phyloP scores from a whole-genome alignment of 2,329 filamentous ascomycete genomes.

The Pseudopyricularia javanii region DNA sequence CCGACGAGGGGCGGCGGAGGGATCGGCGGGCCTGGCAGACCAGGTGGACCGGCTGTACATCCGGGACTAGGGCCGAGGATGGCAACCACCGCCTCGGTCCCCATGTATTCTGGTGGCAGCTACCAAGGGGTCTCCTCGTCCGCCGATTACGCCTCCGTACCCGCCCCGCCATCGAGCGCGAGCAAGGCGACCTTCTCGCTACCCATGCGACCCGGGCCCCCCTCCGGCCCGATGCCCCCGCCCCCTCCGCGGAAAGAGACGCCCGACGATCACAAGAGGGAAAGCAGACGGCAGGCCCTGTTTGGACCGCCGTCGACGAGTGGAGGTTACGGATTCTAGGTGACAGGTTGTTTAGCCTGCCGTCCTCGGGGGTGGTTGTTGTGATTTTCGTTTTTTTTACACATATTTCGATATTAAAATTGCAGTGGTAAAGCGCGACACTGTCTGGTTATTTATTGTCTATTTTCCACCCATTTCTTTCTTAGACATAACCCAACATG shows the following conservation, averaged over 20 bases:
- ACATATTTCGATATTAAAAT: not conserved
- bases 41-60: constrained; percentile 31
- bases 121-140: not conserved
- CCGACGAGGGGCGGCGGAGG: constrained; percentile 34
- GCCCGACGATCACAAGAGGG: constrained; percentile 37
- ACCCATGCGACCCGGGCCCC: constrained; percentile 51
- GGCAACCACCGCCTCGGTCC: constrained; percentile 38
- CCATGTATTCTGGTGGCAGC: constrained; percentile 20
- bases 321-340: constrained; percentile 15
- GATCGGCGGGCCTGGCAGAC: constrained; percentile 30
- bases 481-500: not conserved
- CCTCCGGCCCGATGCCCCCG: constrained; percentile 46
- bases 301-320: constrained; percentile 33
- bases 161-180: constrained; percentile 24
- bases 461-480: not conserved
- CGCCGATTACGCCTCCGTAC: constrained; percentile 12
- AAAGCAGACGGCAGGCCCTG: constrained; percentile 39
- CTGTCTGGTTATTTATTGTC: not conserved
- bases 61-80: constrained; percentile 41
- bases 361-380: not conserved
- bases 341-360: not conserved
- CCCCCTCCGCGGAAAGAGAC: constrained; percentile 41
- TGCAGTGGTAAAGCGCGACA: not conserved
- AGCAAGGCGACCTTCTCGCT: constrained; percentile 44
- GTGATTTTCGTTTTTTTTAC: not conserved